Evolutionary conservation across 176 grass and related monocot species (phyloP).

Genomic region (Typha latifolia): DNA sequence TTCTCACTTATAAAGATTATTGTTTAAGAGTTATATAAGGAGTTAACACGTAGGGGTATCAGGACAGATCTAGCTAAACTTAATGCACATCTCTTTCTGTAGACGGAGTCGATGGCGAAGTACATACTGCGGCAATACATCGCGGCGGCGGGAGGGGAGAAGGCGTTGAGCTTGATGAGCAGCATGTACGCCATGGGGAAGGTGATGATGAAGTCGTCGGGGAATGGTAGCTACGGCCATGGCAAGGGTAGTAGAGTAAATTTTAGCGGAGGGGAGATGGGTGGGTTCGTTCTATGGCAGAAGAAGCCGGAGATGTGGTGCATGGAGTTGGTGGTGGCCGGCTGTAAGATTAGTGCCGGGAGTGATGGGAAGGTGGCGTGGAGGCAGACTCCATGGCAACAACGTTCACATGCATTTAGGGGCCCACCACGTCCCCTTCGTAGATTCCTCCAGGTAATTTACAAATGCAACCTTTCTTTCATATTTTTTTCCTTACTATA

Average conservation of each 20-base stretch:
- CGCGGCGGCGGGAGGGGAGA: conserved; percentile 12
- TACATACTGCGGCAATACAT: conserved; percentile 27
- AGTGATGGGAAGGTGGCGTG: conserved; percentile 23
- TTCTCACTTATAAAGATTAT: neutral
- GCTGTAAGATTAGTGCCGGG: conserved; percentile 18
- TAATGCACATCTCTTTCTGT: neutral
- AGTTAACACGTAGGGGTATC: neutral
- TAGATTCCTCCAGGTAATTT: conserved; percentile 18
- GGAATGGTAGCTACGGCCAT: neutral
- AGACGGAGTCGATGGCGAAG: conserved; percentile 14
- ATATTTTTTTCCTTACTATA: neutral
- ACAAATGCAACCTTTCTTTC: no score
- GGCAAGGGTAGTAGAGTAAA: neutral
- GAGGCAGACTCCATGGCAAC: conserved; percentile 15
- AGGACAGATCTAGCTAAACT: neutral
- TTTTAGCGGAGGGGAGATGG: neutral
- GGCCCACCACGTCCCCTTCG: conserved; percentile 22
- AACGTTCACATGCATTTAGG: conserved; percentile 5
- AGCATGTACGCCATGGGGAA: conserved; percentile 26
- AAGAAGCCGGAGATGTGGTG: conserved; percentile 16
- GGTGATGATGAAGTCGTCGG: conserved; percentile 15
- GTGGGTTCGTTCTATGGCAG: conserved; percentile 26
- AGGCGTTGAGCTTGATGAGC: neutral
- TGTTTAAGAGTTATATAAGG: no score
- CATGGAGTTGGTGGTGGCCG: conserved; percentile 17